Percentiles rank a stretch among this genome's conserved stretches.
phyloP scores from a whole-genome alignment of 2,329 filamentous ascomycete species.

The Metarhizium anisopliae region DNA sequence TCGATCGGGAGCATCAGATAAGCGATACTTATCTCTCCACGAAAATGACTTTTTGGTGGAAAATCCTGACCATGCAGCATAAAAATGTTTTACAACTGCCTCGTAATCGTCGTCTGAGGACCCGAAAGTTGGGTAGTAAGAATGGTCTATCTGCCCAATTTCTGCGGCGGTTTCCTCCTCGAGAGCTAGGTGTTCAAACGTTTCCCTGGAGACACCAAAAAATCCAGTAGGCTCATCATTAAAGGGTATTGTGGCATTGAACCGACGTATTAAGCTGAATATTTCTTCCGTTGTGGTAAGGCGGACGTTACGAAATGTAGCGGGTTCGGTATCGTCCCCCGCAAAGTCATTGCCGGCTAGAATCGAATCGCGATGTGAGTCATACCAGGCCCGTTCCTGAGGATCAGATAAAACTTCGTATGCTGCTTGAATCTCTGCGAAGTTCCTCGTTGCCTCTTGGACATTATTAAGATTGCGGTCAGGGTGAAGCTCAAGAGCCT shows the following conservation, averaged over 20 bases:
- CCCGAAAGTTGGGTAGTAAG: slow-evolving; percentile 78
- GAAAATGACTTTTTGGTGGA: slow-evolving; percentile 76
- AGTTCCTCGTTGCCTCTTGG: slow-evolving; percentile 72
- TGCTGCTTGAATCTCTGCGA: slow-evolving; percentile 86
- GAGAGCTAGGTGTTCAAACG: slow-evolving; percentile 69
- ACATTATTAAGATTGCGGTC: slow-evolving; percentile 87
- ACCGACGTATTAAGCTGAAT: slow-evolving; percentile 66
- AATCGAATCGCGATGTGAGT: slow-evolving; percentile 83
- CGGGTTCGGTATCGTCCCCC: slow-evolving; percentile 38
- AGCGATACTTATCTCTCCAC: slow-evolving; percentile 80
- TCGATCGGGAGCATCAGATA: slow-evolving; percentile 81
- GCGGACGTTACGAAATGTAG: slow-evolving; percentile 58
- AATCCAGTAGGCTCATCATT: slow-evolving; percentile 75
- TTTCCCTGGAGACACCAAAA: slow-evolving; percentile 67
- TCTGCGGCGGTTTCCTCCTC: slow-evolving; percentile 73
- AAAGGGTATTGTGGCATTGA: slow-evolving; percentile 70
- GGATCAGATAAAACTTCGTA: slow-evolving; percentile 95
- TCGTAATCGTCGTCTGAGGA: slow-evolving; percentile 66
- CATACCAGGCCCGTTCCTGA: slow-evolving; percentile 96
- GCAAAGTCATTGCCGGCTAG: slow-evolving; percentile 53
- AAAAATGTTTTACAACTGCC: slow-evolving; percentile 70
- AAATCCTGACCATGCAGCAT: slow-evolving; percentile 71
- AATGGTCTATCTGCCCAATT: slow-evolving; percentile 50
- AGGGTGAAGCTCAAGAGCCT: slow-evolving; percentile 87
- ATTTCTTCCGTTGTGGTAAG: slow-evolving; percentile 78